phyloP scores from a whole-genome alignment of 495 filamentous ascomycete genomes.

The Pyrenula aspistea region DNA sequence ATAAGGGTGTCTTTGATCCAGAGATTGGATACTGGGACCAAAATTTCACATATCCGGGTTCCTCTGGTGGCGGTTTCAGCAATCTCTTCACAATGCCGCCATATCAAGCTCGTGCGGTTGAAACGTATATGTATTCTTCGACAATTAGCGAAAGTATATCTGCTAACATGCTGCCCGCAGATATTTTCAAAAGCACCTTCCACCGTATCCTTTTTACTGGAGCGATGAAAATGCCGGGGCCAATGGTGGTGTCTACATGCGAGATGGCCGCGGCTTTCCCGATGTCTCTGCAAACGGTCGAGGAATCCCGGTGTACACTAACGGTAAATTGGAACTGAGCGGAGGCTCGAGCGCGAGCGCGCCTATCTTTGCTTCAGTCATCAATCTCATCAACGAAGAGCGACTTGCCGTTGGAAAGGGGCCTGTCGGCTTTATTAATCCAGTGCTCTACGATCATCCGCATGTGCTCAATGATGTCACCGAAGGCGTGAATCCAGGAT shows the following conservation, averaged over 20 bases:
- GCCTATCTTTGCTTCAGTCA: constrained; percentile 41
- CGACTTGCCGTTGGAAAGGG: constrained; percentile 40
- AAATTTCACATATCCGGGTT: constrained; percentile 31
- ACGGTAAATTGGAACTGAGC: constrained; percentile 23
- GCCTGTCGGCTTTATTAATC: constrained; percentile 51
- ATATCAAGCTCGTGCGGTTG: constrained; percentile 45
- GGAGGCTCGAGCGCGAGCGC: constrained; percentile 48
- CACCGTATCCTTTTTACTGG: constrained; percentile 27
- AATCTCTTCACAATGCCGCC: constrained; percentile 49
- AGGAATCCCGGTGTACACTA: constrained; percentile 33
- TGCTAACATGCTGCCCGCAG: not conserved
- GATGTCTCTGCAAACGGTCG: constrained; percentile 54
- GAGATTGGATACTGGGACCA: constrained; percentile 19
- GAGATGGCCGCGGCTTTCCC: constrained; percentile 46
- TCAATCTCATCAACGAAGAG: constrained; percentile 54
- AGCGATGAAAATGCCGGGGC: constrained; percentile 24
- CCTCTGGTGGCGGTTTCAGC: constrained; percentile 55
- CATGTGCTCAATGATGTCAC: constrained; percentile 51
- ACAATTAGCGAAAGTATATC: no score
- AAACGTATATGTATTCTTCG: not conserved
- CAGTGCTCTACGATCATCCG: constrained; percentile 48
- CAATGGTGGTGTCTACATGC: constrained; percentile 43
- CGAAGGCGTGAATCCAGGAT: constrained; percentile 44
- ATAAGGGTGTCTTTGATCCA: constrained; percentile 18
- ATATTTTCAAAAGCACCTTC: constrained; percentile 36